Base-by-base conservation (phyloP, 2,329 filamentous ascomycete genomes). In the Penicillium hordei region DNA sequence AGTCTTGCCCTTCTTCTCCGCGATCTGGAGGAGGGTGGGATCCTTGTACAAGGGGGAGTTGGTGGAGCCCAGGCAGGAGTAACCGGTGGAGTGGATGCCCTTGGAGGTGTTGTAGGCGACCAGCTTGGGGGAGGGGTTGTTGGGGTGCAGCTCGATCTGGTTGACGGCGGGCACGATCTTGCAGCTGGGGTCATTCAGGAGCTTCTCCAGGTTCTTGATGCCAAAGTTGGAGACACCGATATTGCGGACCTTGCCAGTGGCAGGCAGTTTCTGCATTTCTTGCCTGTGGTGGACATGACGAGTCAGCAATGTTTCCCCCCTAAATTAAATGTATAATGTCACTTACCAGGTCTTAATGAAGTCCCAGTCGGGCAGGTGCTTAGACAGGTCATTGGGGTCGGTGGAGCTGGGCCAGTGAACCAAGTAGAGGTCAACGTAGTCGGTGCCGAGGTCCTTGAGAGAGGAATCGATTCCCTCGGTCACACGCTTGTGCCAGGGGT, bases 201-300 rank as follows among this genome's bases (percentile, higher is more conserved):
- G 82, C 74, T 85, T 89, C 81, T 93, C 89, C 38, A 94, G 79
- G 76, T 94, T 90, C 75, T 80, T 85, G 73, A 93, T 90, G 62
- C 83, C 88, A 74, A 95, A 94, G 82, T 95, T 95, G 75, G 89
- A 91, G 57, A 94, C 89, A 67, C 90, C 90, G 72, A 93, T 91
- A 79, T 90, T 91, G 76, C 82, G 84, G 51, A 89, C 89, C 76
- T 91, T 90, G 73, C 76, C 75, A 23, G 76, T 78, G 40, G 70
- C 75, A 10, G 76, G 73, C 21, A 78, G 73, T 68, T 79, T 79
- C 67, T 79, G 76, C 72, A 75, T 62, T 53, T 75, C 73, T 68
- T 76, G 72, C 74, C 50, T 52, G 21, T 36, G 3, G 8, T 19
- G 7, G 2, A 27, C 9, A 23, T 6, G 15, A 13, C 23, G 17